Evolutionary conservation across 2,329 filamentous ascomycete species (phyloP).

Genomic region (Hirsutella thompsonii): DNA sequence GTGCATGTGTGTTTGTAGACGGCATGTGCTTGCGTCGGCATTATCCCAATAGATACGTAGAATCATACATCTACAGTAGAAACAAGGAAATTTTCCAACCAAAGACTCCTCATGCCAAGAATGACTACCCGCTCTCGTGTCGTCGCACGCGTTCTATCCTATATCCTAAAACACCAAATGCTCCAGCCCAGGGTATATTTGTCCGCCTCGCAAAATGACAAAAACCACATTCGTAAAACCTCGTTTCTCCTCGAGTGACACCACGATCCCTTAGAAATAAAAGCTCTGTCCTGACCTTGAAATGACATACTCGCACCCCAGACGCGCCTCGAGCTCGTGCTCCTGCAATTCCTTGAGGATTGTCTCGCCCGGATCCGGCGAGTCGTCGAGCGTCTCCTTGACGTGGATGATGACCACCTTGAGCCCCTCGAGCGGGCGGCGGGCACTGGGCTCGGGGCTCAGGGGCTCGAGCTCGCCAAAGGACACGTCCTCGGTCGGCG

Average conservation of each 20-base stretch:
- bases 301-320: conserved; percentile 73
- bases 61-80: not conserved
- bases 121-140: too few relatives aligned
- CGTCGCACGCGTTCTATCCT: too few relatives aligned
- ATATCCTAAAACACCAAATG: too few relatives aligned
- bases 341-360: conserved; percentile 59
- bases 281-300: conserved; percentile 52
- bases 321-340: conserved; percentile 47
- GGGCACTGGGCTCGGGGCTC: conserved; percentile 9
- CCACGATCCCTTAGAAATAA: conserved; percentile 31
- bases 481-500: conserved; percentile 33
- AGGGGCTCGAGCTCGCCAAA: conserved; percentile 23
- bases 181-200: too few relatives aligned
- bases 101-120: too few relatives aligned
- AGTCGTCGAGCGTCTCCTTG: conserved; percentile 74
- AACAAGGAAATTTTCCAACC: too few relatives aligned
- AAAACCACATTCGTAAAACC: not conserved
- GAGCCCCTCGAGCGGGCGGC: conserved; percentile 52
- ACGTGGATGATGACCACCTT: conserved; percentile 85
- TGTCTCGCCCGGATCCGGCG: conserved; percentile 44
- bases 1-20: too few relatives aligned
- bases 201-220: too few relatives aligned
- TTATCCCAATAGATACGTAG: too few relatives aligned
- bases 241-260: too few relatives aligned
- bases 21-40: conserved; percentile 22